A percentile compares a stretch with the other conserved stretches of the same genome.
phyloP scores from a whole-genome alignment of 495 filamentous ascomycete species.

The Neurospora sp. region DNA sequence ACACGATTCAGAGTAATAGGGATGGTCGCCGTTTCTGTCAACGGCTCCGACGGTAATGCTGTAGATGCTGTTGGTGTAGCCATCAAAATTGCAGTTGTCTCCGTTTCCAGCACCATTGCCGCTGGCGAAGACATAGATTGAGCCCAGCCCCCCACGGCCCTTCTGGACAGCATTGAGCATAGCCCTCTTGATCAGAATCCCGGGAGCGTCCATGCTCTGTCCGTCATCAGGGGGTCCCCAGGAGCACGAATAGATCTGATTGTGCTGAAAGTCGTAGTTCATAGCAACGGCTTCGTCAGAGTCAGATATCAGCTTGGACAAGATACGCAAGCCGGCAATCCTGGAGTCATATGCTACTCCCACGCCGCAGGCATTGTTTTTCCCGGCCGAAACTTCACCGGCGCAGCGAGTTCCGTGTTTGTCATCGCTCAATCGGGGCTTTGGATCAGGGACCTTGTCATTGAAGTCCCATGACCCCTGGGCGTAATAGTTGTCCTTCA shows the following conservation, averaged over 20 bases:
- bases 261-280: conserved; percentile 83
- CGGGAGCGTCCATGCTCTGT: conserved; percentile 84
- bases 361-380: conserved; percentile 89
- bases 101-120: conserved; percentile 82
- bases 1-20: conserved; percentile 91
- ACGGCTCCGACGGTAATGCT: conserved; percentile 94
- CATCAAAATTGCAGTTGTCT: conserved; percentile 99
- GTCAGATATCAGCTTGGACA: conserved; percentile 83
- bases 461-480: conserved; percentile 94
- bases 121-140: conserved; percentile 93
- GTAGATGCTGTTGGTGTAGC: conserved; percentile 98
- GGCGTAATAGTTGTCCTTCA: conserved; percentile 85
- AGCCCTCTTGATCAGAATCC: conserved; percentile 75
- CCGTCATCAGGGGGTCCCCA: conserved; percentile 97
- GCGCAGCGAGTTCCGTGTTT: conserved; percentile 88
- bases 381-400: conserved; percentile 83
- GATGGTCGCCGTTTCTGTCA: conserved; percentile 73
- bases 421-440: conserved; percentile 70
- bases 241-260: conserved; percentile 96
- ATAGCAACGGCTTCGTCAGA: conserved; percentile 85
- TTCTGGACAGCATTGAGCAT: conserved; percentile 90
- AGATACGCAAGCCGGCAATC: conserved; percentile 80
- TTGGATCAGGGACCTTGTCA: conserved; percentile 66
- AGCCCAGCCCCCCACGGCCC: conserved; percentile 73
- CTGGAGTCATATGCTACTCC: conserved; percentile 90